Evolutionary conservation across 805 yeast genomes (phyloP).

Genomic region (Kodamaea restingae): DNA sequence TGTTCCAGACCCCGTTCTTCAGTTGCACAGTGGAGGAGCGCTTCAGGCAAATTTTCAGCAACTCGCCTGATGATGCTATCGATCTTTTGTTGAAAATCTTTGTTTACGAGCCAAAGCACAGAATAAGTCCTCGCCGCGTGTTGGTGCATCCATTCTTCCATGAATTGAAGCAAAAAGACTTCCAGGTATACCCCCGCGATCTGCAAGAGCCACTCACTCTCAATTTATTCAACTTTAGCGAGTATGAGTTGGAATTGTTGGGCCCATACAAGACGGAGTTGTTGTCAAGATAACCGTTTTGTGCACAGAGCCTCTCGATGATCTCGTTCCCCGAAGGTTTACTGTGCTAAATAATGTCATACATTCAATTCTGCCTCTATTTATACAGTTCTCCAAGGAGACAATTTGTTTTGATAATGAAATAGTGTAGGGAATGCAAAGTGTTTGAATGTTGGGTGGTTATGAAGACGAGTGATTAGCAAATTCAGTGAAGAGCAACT

Average conservation of each 20-base stretch:
- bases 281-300: constrained; percentile 3
- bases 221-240: constrained; percentile 66
- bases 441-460: not conserved
- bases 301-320: not conserved
- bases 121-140: constrained; percentile 78
- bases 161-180: constrained; percentile 62
- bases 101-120: constrained; percentile 83
- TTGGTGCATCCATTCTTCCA: constrained; percentile 87
- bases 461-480: no score
- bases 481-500: no score
- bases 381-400: constrained; percentile 3
- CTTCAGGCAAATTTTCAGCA: constrained; percentile 46
- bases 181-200: constrained; percentile 55
- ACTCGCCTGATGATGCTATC: constrained; percentile 81
- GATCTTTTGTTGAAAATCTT: constrained; percentile 77
- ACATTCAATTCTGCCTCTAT: constrained; percentile 4
- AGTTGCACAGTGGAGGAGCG: constrained; percentile 50
- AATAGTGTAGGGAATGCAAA: not conserved
- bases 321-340: constrained; percentile 1
- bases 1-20: constrained; percentile 62
- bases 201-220: constrained; percentile 36
- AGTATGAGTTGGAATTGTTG: constrained; percentile 55
- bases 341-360: constrained; percentile 4
- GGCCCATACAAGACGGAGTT: constrained; percentile 37
- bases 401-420: constrained; percentile 1